Evolutionary conservation across 345 rosid genomes (phyloP).

Genomic region (Corchorus olitorius): DNA sequence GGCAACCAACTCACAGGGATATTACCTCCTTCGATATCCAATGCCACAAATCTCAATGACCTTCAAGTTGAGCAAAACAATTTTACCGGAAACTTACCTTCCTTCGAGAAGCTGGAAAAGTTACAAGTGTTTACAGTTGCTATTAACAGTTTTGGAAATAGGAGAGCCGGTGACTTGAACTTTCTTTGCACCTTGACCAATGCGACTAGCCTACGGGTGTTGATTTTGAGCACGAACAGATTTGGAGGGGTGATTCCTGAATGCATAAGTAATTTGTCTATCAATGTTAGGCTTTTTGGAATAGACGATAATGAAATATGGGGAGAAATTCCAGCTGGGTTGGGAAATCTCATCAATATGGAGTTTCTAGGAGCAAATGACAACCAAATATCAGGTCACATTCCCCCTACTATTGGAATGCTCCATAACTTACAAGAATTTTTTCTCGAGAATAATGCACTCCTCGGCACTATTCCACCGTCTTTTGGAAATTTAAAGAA

Average conservation of each 20-base stretch:
- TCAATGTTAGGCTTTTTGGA: not conserved
- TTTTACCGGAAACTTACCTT: conserved; percentile 6
- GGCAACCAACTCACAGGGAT: no score
- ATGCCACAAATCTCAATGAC: not conserved
- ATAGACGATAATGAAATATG: not conserved
- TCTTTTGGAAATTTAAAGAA: conserved; percentile 17
- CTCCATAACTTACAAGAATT: not conserved
- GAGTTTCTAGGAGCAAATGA: rapidly evolving
- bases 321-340: not conserved
- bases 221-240: not conserved
- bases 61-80: not conserved
- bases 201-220: not conserved
- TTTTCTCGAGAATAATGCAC: not conserved
- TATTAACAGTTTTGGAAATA: not conserved
- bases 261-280: not conserved
- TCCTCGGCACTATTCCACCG: conserved; percentile 18
- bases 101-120: not conserved
- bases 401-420: conserved; percentile 14
- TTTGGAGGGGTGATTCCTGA: not conserved
- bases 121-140: not conserved
- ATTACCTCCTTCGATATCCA: not conserved
- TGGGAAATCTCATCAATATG: conserved; percentile 29
- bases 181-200: conserved; percentile 8
- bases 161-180: not conserved
- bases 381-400: conserved; percentile 4